Evolutionary conservation across 805 yeast species (phyloP), one percentile per base, ranked within the genome.

Genomic region (Sugiyamaella lignohabitans): DNA sequence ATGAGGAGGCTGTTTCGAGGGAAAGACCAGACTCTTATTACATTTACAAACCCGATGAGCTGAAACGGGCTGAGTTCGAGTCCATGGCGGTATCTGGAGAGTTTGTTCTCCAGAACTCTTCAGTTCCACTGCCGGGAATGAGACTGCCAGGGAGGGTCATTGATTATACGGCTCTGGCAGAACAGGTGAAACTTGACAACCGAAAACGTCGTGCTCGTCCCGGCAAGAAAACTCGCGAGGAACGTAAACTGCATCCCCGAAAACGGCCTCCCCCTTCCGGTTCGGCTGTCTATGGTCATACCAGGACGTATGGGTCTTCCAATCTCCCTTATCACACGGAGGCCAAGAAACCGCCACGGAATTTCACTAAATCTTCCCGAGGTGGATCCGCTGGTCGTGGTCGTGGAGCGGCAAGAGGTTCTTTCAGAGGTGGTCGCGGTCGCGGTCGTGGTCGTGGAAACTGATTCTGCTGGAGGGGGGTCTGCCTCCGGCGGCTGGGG

Each of bases 21-120:
- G 30, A 16, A 5, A 48, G 61, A 35, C 60, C 61, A 2, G 51
- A 49, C 2, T 22, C 43, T 5, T 54, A 57, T 47, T 58, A 58
- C 42, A 49, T 57, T 23, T 21, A 46, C 18, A 19, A 48, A 5
- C 38, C 42, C 23, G 17, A 43, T 3, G 46, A 42, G 3, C 40
- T 20, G 21, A 51, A 46, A 24, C 21, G 24, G n/a, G 14, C n/a
- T 2, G 29, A 24, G 27, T 50, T 48, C 19, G 42, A 19, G 10
- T 10, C n/a, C 3, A 29, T 46, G 1, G 61, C 61, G 1, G 44
- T 57, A 4, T n/a, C 43, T 8, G 59, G 58, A 4, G 43, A 46
- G 22, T 43, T 47, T 8, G 38, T 57, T 17, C 2, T 49, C 17
- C 20, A 16, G 6, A 42, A 48, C 21, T 40, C 55, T 24, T 27